phyloP scores from a whole-genome alignment of 768 basidiomycete genomes.

The Pulveroboletus frians region DNA sequence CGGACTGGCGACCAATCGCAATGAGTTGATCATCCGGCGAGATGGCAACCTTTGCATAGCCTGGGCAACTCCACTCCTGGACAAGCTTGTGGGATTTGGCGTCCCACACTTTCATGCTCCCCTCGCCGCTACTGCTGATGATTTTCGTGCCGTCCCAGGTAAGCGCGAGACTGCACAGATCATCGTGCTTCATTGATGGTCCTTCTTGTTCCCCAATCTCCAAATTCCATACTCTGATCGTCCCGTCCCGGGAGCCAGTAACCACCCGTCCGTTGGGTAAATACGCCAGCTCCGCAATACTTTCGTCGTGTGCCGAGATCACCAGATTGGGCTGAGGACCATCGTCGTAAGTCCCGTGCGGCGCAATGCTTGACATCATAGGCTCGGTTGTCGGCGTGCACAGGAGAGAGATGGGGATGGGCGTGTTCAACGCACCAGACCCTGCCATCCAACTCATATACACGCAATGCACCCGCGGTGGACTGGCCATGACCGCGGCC shows the following conservation, averaged over 20 bases:
- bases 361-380: background rate
- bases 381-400: background rate
- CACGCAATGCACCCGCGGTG: no score
- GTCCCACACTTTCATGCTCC: no score
- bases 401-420: no score
- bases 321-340: background rate
- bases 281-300: background rate
- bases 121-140: no score
- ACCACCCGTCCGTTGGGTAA: conserved; percentile 5
- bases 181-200: background rate
- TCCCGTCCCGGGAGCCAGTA: background rate
- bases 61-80: no score
- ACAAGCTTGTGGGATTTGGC: no score
- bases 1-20: no score
- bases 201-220: background rate
- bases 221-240: background rate
- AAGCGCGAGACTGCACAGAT: background rate
- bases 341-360: no score
- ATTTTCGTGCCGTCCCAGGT: no score
- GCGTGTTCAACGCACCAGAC: background rate
- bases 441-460: background rate
- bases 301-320: background rate
- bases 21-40: no score
- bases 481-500: no score
- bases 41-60: no score